Conservation (phyloP, 306 rosid genomes). For the Quercus aquifolioides region DNA sequence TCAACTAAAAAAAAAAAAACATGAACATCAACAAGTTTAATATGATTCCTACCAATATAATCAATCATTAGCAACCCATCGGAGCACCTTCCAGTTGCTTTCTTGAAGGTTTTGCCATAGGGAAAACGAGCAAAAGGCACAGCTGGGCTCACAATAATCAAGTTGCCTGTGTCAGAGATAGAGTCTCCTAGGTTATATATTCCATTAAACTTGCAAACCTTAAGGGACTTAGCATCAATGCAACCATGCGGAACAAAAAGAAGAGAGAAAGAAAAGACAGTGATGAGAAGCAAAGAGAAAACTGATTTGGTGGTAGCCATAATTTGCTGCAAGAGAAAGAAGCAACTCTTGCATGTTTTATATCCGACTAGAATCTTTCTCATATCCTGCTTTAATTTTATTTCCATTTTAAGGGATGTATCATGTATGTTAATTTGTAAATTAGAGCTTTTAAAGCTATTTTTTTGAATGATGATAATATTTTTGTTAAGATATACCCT, state of each 20-base stretch:
- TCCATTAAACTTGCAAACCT: background rate
- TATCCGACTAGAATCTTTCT: too few relatives aligned
- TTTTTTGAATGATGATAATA: too few relatives aligned
- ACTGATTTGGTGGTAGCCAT: constrained; percentile 5
- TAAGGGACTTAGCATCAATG: background rate
- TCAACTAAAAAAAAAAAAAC: background rate
- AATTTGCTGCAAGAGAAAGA: background rate
- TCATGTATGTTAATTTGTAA: too few relatives aligned
- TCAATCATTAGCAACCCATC: constrained; percentile 14
- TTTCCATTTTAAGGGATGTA: too few relatives aligned
- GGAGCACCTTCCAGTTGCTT: constrained; percentile 8
- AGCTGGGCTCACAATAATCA: background rate
- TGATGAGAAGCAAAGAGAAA: background rate
- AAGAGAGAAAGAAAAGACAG: background rate
- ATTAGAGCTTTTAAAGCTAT: too few relatives aligned
- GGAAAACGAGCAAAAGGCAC: constrained; percentile 3
- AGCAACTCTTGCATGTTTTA: too few relatives aligned
- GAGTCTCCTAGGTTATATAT: constrained; percentile 20
- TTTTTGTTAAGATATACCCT: too few relatives aligned
- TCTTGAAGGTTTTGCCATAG: constrained; percentile 18
- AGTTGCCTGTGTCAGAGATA: constrained; percentile 3
- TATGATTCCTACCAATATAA: background rate
- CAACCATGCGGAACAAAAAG: background rate
- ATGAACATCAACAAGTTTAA: background rate
- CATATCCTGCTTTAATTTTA: too few relatives aligned